A percentile compares a stretch with the other conserved stretches of the same genome.
These are phyloP conservation scores for Globisporangium camurandrum DNA, from an alignment of 352 stramenopile genomes.

Conservation along the genomic window DNA sequence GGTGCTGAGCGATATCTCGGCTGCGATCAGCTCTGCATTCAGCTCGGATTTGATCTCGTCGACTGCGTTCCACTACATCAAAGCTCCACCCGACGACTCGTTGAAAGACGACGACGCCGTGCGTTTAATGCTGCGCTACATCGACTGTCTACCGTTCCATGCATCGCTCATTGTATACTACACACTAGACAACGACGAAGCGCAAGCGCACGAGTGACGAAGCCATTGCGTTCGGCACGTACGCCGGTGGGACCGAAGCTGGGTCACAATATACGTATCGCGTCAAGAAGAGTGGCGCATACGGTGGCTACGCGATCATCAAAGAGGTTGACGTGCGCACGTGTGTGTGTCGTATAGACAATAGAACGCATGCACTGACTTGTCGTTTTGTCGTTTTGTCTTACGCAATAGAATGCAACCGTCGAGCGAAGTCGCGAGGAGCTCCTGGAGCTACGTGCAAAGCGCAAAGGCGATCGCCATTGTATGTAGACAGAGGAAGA, in stretches of 20 bases:
- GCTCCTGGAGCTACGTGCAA: slow-evolving; percentile 75
- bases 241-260: slow-evolving; percentile 73
- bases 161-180: neutral
- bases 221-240: slow-evolving; percentile 77
- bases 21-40: slow-evolving; percentile 80
- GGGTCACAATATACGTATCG: slow-evolving; percentile 67
- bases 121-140: too few relatives aligned
- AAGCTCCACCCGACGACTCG: slow-evolving; percentile 63
- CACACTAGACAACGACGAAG: slow-evolving; percentile 30
- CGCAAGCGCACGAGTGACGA: slow-evolving; percentile 53
- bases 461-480: slow-evolving; percentile 85
- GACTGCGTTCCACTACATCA: slow-evolving; percentile 86
- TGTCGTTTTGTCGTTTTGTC: neutral
- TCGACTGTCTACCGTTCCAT: too few relatives aligned
- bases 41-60: slow-evolving; percentile 86
- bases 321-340: slow-evolving; percentile 57
- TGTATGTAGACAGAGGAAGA: slow-evolving; percentile 57
- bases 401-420: slow-evolving; percentile 24
- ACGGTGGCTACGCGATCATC: slow-evolving; percentile 82
- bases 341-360: neutral
- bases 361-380: neutral
- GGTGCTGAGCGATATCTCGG: slow-evolving; percentile 86
- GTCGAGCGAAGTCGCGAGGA: slow-evolving; percentile 72
- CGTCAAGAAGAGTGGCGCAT: slow-evolving; percentile 78
- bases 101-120: slow-evolving; percentile 31